Percentiles rank a stretch among this genome's conserved stretches.
Evolutionary conservation across 768 basidiomycete species (phyloP).

Genomic region (Jaapia argillacea): DNA sequence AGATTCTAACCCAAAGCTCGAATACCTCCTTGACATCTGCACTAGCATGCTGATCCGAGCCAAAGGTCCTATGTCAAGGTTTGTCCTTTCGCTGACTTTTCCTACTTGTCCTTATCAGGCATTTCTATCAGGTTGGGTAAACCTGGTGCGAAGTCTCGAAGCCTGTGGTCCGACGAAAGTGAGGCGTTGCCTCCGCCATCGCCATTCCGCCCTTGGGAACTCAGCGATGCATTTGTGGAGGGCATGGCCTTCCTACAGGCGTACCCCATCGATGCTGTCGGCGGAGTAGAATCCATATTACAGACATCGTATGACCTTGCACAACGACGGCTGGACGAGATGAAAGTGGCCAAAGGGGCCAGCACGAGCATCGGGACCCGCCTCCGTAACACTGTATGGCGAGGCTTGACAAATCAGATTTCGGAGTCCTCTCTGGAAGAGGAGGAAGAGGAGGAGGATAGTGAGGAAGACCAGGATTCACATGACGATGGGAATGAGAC

Average conservation of each 20-base stretch:
- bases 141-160: conserved; percentile 26
- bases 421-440: conserved; percentile 22
- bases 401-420: conserved; percentile 48
- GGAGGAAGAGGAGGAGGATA: conserved; percentile 16
- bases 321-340: conserved; percentile 35
- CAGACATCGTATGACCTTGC: conserved; percentile 58
- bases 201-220: conserved; percentile 36
- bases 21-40: conserved; percentile 62
- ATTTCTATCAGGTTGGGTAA: conserved; percentile 50
- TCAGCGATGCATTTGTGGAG: conserved; percentile 57
- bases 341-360: conserved; percentile 19
- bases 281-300: conserved; percentile 62
- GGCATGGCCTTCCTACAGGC: conserved; percentile 52
- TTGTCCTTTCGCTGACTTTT: conserved; percentile 10
- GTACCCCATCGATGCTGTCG: conserved; percentile 56
- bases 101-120: not conserved
- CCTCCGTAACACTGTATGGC: conserved; percentile 55
- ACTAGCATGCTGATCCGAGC: conserved; percentile 57
- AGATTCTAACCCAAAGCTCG: conserved; percentile 47
- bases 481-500: conserved; percentile 35
- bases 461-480: conserved; percentile 18
- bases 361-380: conserved; percentile 42
- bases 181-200: conserved; percentile 26
- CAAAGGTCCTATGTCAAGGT: conserved; percentile 47
- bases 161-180: conserved; percentile 46